Percentiles rank a stretch among this genome's conserved stretches.
Conservation (phyloP, 345 rosid genomes). For the Hypericum perforatum region DNA sequence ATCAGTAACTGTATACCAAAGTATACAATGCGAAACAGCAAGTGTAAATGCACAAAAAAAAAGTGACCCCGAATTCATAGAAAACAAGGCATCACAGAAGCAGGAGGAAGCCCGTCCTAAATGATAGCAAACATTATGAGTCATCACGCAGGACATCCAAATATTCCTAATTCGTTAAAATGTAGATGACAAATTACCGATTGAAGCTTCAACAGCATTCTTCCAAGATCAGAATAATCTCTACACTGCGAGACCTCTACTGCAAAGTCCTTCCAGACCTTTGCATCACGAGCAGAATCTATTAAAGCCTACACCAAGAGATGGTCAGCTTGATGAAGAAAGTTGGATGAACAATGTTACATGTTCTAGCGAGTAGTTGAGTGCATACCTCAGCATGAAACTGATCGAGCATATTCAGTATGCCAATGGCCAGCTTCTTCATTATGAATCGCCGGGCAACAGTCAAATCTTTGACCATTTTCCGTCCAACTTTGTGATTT, state of each 20-base stretch:
- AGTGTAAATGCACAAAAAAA: no score
- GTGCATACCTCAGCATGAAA: constrained; percentile 58
- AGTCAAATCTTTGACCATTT: constrained; percentile 75
- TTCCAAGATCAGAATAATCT: constrained; percentile 77
- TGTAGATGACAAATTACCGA: constrained; percentile 35
- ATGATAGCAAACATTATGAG: no score
- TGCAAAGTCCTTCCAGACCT: constrained; percentile 92
- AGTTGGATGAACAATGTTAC: constrained; percentile 1
- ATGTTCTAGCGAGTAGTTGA: neutral
- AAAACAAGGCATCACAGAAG: no score
- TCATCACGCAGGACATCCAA: no score
- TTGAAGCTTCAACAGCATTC: constrained; percentile 85
- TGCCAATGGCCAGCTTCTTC: constrained; percentile 77
- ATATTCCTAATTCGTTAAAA: neutral
- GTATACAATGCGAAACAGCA: no score
- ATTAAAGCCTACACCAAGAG: constrained; percentile 51
- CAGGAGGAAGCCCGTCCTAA: no score
- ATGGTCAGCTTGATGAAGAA: constrained; percentile 13
- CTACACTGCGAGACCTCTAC: constrained; percentile 66
- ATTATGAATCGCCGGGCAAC: constrained; percentile 72
- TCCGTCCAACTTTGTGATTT: constrained; percentile 63
- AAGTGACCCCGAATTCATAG: no score
- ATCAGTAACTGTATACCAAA: no score
- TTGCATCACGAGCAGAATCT: constrained; percentile 62
- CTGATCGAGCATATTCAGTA: constrained; percentile 84